These are phyloP conservation scores for Ceratobasidium theobromae DNA, from an alignment of 1,284 basidiomycete genomes.

Conservation along the genomic window DNA sequence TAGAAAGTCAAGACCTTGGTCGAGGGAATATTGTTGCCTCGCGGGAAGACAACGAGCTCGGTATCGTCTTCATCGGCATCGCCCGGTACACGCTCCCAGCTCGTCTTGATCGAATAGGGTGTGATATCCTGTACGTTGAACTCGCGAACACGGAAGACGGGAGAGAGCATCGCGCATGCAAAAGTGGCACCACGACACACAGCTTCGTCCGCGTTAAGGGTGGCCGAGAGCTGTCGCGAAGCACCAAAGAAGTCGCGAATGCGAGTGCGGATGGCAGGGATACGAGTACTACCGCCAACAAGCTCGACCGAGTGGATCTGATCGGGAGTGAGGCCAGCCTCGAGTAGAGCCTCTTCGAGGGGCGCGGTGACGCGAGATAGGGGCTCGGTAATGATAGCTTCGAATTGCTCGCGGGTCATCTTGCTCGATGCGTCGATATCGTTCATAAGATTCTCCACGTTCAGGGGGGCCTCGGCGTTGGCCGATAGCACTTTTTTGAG, in stretches of 20 bases:
- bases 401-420: constrained; percentile 61
- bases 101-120: constrained; percentile 83
- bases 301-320: constrained; percentile 68
- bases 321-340: constrained; percentile 59
- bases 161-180: constrained; percentile 90
- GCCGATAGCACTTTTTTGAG: constrained; percentile 77
- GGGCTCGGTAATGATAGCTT: constrained; percentile 56
- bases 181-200: constrained; percentile 92
- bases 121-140: constrained; percentile 84
- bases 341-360: constrained; percentile 57
- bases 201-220: constrained; percentile 95
- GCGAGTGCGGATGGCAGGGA: constrained; percentile 67
- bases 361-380: constrained; percentile 58
- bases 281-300: constrained; percentile 66
- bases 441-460: constrained; percentile 91
- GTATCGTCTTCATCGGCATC: constrained; percentile 84
- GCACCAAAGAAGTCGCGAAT: constrained; percentile 62
- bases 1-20: constrained; percentile 96
- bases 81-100: constrained; percentile 72
- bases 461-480: constrained; percentile 82
- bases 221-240: constrained; percentile 71
- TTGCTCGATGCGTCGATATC: constrained; percentile 73
- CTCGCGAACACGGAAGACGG: constrained; percentile 93
- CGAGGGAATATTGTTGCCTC: constrained; percentile 80
- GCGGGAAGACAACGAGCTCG: constrained; percentile 83